Evolutionary conservation across 2,329 filamentous ascomycete species (phyloP), one percentile per base, ranked within the genome.

Genomic region (Lachnellula subtilissima): DNA sequence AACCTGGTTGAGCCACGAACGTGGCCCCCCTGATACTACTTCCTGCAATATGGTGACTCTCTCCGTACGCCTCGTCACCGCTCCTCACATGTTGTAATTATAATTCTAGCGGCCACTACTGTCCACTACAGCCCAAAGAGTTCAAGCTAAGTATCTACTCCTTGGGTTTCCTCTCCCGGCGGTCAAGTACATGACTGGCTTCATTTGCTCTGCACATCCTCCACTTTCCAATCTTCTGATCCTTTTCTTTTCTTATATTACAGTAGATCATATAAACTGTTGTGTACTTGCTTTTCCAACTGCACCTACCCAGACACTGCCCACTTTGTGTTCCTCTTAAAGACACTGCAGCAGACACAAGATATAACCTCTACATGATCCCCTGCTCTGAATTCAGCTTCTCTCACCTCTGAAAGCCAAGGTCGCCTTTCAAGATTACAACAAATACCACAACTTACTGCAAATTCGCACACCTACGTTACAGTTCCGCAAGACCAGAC

Each of bases 91-190:
- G 50, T 43, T 49, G 40, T 48, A 52, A 55, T 58, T 55, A 55
- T 58, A 57, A 60, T 62, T 52, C 60, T 59, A 58, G 52, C 60
- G 54, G 52, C 56, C 61, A 56, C 54, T 62, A 55, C 54, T 53
- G 50, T 50, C 49, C 49, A 50, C 50, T 40, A 40, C 36, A 37
- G 42, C 52, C 57, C 55, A 50, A 53, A 54, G 48, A 50, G 56
- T 59, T 54, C 58, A 48, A 58, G 54, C 55, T 55, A 47, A 25
- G 45, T 37, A 50, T 50, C 40, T 51, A 53, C 54, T 25, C 42
- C 19, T 25, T 17, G 19, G 42, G 19, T 32, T 32, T 32, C 19
- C n/a, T 22, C 54, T 54, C 32, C 53, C 40, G 56, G 56, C 61
- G 61, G 59, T 60, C 60, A 63, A 54, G 50, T 61, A 57, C 58